Base-by-base conservation (phyloP, 2,329 filamentous ascomycete species). In the Pseudogymnoascus sp. region DNA sequence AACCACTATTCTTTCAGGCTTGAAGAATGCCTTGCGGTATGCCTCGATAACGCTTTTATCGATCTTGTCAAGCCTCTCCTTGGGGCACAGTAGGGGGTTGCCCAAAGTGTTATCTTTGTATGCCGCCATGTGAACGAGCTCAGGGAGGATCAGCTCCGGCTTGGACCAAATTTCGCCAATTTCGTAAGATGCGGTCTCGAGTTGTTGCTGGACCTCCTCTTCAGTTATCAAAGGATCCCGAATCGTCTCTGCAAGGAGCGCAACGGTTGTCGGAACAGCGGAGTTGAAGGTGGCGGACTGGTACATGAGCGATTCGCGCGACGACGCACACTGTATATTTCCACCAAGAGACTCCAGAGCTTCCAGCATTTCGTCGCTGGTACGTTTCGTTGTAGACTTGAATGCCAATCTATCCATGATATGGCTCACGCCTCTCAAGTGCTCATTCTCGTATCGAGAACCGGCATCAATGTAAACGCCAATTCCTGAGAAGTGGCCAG, bases 151-250 rank as follows among this genome's bases (percentile, higher is more conserved):
- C 61, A 99, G 83, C 70, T 97, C 93, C 0, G 94, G 92, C 80
- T 96, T 97, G 68, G 88, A 88, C 94, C 94, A 99, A 61, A 99
- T 97, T 78, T 97, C 94, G 22, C 86, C 86, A 73, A 99, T 94
- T 77, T 99, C 94, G 72, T 97, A 99, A 59, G 92, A 86, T 7
- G 93, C 94, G 6, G 93, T 97, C 72, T 89, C 86, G 20, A 99
- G 79, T 76, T 99, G 94, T 73, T 92, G 86, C 18, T 82, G 77
- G 0, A 99, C 89, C 75, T 99, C 94, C 18, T 90, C 85, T 25
- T 95, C 88, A 7, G 90, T 95, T 67, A 97, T 88, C 61, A 82
- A 75, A 5, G 94, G 91, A 67, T 95, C 84, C 62, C 91, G 88
- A 65, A 99, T 95, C 33, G 94, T 97, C 74, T 99, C 94, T 63